phyloP scores from a whole-genome alignment of 1,139 yeast genomes.

The Yamadazyma oceani region DNA sequence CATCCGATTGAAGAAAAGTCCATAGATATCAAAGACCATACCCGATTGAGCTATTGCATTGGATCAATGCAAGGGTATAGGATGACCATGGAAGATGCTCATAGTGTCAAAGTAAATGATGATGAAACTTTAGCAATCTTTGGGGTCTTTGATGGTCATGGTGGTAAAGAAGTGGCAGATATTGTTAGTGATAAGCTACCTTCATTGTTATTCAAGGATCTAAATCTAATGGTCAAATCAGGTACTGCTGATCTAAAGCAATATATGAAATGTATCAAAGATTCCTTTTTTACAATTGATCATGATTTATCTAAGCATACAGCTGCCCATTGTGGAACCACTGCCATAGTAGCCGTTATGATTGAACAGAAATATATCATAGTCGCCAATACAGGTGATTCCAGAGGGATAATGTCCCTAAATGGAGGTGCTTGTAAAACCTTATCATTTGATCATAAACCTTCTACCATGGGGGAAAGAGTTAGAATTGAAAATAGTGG shows the following conservation, averaged over 20 bases:
- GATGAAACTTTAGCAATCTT: conserved; percentile 55
- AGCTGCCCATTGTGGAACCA: conserved; percentile 61
- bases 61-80: conserved; percentile 84
- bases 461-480: conserved; percentile 72
- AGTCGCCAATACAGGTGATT: conserved; percentile 75
- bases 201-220: conserved; percentile 28
- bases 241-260: conserved; percentile 9
- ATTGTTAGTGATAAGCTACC: conserved; percentile 49
- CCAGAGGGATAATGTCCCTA: conserved; percentile 61
- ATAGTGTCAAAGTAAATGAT: conserved; percentile 45
- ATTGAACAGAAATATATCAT: conserved; percentile 49
- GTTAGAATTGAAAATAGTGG: conserved; percentile 73
- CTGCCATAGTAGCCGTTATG: conserved; percentile 59
- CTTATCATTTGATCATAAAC: conserved; percentile 74
- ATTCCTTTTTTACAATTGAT: conserved; percentile 60
- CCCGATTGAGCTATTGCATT: conserved; percentile 54
- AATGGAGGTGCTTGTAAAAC: conserved; percentile 55
- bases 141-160: conserved; percentile 83
- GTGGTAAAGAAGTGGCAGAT: conserved; percentile 63
- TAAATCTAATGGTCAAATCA: conserved; percentile 19
- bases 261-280: conserved; percentile 41
- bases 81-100: conserved; percentile 77
- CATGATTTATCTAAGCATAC: conserved; percentile 46
- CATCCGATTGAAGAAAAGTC: conserved; percentile 74
- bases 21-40: conserved; percentile 45